A percentile compares a stretch with the other conserved stretches of the same genome.
Conservation (phyloP, 768 basidiomycete species). For the Lactarius quietus region DNA sequence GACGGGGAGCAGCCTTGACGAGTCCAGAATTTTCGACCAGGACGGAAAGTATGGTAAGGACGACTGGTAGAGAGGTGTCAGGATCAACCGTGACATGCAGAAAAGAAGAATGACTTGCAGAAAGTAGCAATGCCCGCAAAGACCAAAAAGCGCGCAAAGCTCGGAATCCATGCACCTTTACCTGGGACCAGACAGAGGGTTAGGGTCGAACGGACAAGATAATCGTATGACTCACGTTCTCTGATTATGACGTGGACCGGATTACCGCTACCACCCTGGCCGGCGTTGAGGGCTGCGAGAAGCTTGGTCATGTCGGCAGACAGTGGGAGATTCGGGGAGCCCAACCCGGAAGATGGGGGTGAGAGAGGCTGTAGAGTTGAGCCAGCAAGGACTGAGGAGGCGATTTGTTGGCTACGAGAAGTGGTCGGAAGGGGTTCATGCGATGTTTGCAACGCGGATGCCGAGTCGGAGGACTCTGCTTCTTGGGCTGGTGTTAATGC, state of each 20-base stretch:
- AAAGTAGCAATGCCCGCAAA: conserved; percentile 55
- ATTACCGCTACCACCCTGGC: conserved; percentile 43
- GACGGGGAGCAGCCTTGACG: conserved; percentile 81
- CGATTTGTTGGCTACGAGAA: conserved; percentile 43
- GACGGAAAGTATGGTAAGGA: conserved; percentile 82
- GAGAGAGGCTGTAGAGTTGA: conserved; percentile 1
- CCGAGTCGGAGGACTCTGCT: conserved; percentile 10
- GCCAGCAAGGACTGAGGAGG: conserved; percentile 38
- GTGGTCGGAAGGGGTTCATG: conserved; percentile 3
- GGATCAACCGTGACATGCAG: background rate
- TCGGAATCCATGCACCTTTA: conserved; percentile 63
- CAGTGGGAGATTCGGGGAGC: conserved; percentile 17
- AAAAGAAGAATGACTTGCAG: conserved; percentile 44
- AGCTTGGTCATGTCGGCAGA: conserved; percentile 41
- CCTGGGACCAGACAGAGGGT: conserved; percentile 39
- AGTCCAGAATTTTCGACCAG: conserved; percentile 92
- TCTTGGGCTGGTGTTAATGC: background rate
- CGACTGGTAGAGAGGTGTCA: conserved; percentile 42
- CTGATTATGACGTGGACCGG: conserved; percentile 81
- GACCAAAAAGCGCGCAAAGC: conserved; percentile 59
- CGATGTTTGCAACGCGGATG: conserved; percentile 7
- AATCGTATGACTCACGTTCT: conserved; percentile 55
- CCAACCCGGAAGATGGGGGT: background rate
- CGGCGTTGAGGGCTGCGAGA: conserved; percentile 41
- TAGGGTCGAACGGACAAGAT: background rate